Evolutionary conservation across 768 basidiomycete genomes (phyloP), one percentile per base, ranked within the genome.

Genomic region (Steccherinum ochraceum): DNA sequence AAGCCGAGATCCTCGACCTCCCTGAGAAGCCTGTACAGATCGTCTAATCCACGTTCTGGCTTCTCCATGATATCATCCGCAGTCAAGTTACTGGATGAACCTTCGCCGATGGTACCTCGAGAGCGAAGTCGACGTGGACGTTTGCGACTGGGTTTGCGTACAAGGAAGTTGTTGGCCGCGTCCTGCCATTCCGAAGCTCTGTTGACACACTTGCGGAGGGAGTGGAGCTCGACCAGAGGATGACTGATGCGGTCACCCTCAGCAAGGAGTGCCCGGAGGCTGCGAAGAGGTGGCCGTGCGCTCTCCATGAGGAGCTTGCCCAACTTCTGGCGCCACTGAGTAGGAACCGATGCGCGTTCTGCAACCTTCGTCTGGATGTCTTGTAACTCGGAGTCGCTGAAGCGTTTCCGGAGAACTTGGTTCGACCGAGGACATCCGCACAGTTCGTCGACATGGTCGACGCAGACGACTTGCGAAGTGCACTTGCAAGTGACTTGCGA

Each of bases 121-220:
- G 30, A 83, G 76, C 24, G 81, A 76, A 52, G 78, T 77, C 46
- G 81, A 77, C 83, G 76, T 18, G 84, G 74, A n/a, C 86, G 84
- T 63, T 88, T 89, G 49, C 87, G 77, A 54, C 81, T 84, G 60
- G 86, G 84, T 65, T 90, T 91, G 49, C 88, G 84, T 46, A 85
- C 78, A 53, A 85, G 73, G 68, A 89, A 89, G 0, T 78, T 73
- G 56, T 89, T 89, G 25, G 89, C 88, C 7, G 81, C 75, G 52
- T 92, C 90, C n/a, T 93, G 73, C 93, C 93, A 94, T 60, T 87
- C 86, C 56, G 83, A 90, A 18, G 88, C 93, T 54, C 81, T 76
- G 41, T 65, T 78, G 48, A 97, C 89, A 61, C 89, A 89, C 66
- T 82, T 88, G 42, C 85, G 79, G 30, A 97, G 77, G 44, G 78